These are phyloP conservation scores for Bruguiera gymnorhiza DNA, from an alignment of 345 rosid species.

Conservation along the genomic window DNA sequence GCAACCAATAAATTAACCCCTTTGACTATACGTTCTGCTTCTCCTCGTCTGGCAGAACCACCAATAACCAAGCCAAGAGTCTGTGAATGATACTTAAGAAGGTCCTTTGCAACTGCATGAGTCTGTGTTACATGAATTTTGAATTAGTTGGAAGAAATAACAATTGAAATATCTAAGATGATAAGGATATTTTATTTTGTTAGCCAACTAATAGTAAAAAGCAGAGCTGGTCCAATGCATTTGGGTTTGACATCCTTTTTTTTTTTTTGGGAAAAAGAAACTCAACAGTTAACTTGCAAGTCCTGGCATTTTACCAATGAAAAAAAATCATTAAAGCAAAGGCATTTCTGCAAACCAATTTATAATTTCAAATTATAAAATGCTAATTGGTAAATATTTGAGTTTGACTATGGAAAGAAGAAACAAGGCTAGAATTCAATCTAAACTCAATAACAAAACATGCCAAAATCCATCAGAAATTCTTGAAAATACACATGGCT, in stretches of 20 bases:
- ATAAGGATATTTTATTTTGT: background rate
- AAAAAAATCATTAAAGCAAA: too few species aligned
- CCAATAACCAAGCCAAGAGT: conserved; percentile 90
- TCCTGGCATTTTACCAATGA: too few species aligned
- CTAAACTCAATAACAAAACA: background rate
- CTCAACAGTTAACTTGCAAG: too few species aligned
- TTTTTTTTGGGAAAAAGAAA: too few species aligned
- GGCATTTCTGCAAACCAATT: background rate
- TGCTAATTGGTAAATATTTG: background rate
- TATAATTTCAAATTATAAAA: background rate
- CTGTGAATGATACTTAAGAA: conserved; percentile 81
- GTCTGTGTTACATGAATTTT: conserved; percentile 44
- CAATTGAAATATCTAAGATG: conserved; percentile 1
- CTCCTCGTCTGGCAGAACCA: conserved; percentile 76
- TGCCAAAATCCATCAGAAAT: background rate
- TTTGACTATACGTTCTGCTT: conserved; percentile 71
- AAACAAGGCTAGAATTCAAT: background rate
- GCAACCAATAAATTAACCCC: conserved; percentile 93
- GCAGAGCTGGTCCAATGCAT: background rate
- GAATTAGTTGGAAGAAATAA: conserved; percentile 10
- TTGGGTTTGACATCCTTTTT: too few species aligned
- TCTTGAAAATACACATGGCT: too few species aligned
- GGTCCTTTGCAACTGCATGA: conserved; percentile 89
- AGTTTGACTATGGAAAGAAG: background rate
- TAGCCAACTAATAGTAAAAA: background rate